Conservation (phyloP, 2,329 filamentous ascomycete genomes). For the Proliferodiscus dingleyae region DNA sequence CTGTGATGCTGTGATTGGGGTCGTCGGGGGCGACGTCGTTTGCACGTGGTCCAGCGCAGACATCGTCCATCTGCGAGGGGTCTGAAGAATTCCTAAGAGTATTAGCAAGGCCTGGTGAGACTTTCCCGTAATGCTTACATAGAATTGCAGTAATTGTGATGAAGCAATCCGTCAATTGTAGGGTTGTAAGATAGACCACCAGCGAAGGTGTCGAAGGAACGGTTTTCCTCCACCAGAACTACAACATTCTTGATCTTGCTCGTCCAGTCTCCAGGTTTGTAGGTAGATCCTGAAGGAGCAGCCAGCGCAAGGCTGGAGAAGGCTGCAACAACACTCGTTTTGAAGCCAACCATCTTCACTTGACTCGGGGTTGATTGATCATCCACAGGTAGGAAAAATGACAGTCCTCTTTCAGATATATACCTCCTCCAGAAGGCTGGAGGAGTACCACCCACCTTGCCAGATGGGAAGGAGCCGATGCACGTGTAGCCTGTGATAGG, state of each 20-base stretch:
- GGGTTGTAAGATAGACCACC: slow-evolving; percentile 36
- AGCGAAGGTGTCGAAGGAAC: slow-evolving; percentile 36
- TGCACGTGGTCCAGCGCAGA: slow-evolving; percentile 35
- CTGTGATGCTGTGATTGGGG: slow-evolving; percentile 39
- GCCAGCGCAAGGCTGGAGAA: slow-evolving; percentile 21
- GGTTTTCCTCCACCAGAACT: slow-evolving; percentile 41
- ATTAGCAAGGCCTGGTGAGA: slow-evolving; percentile 4
- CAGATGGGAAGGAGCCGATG: neutral
- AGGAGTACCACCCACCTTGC: too few relatives aligned
- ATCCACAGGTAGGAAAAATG: neutral
- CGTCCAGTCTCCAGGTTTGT: slow-evolving; percentile 24
- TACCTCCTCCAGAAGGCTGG: too few relatives aligned
- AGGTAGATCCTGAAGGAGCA: slow-evolving; percentile 6
- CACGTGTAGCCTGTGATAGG: slow-evolving; percentile 13
- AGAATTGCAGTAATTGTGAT: slow-evolving; percentile 38
- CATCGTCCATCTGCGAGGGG: slow-evolving; percentile 24
- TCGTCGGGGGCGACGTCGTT: slow-evolving; percentile 38
- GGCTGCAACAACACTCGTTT: slow-evolving; percentile 11
- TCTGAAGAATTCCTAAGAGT: slow-evolving; percentile 24
- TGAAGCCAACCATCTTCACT: slow-evolving; percentile 13
- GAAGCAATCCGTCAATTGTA: slow-evolving; percentile 34
- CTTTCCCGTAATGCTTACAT: slow-evolving; percentile 24
- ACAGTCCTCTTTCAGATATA: slow-evolving; percentile 1
- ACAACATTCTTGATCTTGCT: slow-evolving; percentile 44
- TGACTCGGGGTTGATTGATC: neutral